These are phyloP conservation scores for Diaporthe australafricana DNA, from an alignment of 2,329 filamentous ascomycete genomes.

Conservation along the genomic window DNA sequence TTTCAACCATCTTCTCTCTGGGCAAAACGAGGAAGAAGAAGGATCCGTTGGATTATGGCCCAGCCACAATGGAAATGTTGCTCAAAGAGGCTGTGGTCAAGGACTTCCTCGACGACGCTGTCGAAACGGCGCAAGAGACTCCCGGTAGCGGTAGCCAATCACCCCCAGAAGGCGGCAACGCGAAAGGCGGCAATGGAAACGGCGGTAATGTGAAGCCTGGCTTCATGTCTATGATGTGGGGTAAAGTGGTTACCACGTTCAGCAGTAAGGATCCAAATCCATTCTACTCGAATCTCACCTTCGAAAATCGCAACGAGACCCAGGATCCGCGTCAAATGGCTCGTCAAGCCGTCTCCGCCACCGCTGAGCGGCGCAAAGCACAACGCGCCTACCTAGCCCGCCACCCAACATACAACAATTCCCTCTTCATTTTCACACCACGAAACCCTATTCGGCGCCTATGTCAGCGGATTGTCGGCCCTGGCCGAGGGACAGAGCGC, in stretches of 20 bases:
- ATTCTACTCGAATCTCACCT: constrained; percentile 83
- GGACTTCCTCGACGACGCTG: constrained; percentile 88
- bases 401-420: constrained; percentile 92
- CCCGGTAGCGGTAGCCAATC: constrained; percentile 50
- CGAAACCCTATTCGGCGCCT: constrained; percentile 81
- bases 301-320: constrained; percentile 80
- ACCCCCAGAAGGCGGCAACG: constrained; percentile 46
- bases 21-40: constrained; percentile 70
- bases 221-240: constrained; percentile 70
- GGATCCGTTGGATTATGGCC: constrained; percentile 92
- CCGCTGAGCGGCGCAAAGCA: constrained; percentile 84
- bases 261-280: constrained; percentile 86
- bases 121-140: constrained; percentile 56
- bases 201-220: constrained; percentile 66
- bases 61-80: constrained; percentile 94
- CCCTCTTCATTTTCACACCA: constrained; percentile 87
- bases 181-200: constrained; percentile 49
- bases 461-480: constrained; percentile 91
- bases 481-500: constrained; percentile 86
- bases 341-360: constrained; percentile 86
- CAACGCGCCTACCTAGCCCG: constrained; percentile 90
- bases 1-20: constrained; percentile 77
- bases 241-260: constrained; percentile 66
- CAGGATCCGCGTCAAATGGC: constrained; percentile 90
- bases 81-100: constrained; percentile 95